A percentile compares a stretch with the other conserved stretches of the same genome.
Evolutionary conservation across 352 stramenopile genomes (phyloP).

Genomic region (Aphanomyces astaci): DNA sequence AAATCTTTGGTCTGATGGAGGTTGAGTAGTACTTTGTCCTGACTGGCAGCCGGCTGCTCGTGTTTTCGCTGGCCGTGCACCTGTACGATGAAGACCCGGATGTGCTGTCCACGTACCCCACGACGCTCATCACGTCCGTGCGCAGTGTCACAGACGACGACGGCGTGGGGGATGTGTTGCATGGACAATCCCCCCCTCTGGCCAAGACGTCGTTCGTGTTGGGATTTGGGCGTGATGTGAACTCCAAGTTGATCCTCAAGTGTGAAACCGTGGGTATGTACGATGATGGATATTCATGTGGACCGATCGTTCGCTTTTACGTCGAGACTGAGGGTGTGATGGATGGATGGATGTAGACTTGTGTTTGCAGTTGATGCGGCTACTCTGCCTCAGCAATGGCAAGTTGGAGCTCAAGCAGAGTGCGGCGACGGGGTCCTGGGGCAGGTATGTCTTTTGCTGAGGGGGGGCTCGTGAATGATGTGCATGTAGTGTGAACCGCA

Average conservation of each 20-base stretch:
- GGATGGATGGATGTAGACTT: conserved; percentile 39
- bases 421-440: conserved; percentile 71
- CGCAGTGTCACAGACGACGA: conserved; percentile 55
- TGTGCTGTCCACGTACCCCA: conserved; percentile 70
- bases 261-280: conserved; percentile 76
- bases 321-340: not conserved
- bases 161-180: conserved; percentile 27
- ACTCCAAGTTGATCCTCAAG: conserved; percentile 45
- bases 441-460: conserved; percentile 22
- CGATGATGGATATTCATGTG: too few species aligned
- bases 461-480: not conserved
- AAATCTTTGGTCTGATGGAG: not conserved
- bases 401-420: conserved; percentile 87
- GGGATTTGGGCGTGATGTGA: not conserved
- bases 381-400: conserved; percentile 74
- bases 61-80: conserved; percentile 73
- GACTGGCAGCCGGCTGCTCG: conserved; percentile 66
- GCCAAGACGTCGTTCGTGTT: conserved; percentile 6
- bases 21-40: conserved; percentile 64
- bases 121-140: conserved; percentile 73
- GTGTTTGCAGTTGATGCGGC: conserved; percentile 81
- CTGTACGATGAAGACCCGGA: conserved; percentile 84
- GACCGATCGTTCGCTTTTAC: not conserved
- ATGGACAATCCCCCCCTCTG: too few species aligned
- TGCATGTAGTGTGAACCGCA: conserved; percentile 54